Evolutionary conservation across 2,329 filamentous ascomycete genomes (phyloP), one percentile per base, ranked within the genome.

Genomic region (Grosmannia penicillata): DNA sequence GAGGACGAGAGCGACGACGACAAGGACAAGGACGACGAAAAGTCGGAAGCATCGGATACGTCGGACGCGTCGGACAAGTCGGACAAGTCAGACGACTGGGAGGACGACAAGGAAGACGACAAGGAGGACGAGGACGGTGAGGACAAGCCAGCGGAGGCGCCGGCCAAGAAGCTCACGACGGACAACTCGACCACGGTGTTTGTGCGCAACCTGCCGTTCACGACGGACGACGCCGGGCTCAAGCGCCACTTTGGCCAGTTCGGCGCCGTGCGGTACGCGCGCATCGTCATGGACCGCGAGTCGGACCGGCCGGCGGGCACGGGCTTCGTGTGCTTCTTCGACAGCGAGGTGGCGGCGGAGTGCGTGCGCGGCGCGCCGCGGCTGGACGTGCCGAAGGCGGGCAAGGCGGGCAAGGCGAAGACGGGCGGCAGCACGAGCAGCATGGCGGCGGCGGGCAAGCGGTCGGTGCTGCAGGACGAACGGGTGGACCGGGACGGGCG

Each of bases 151-250:
- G 30, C 43, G 28, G 29, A 44, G 10, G 52, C 57, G 7, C 21
- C 32, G 49, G 54, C 59, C 29, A 51, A 57, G 49, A 49, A n/a
- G 42, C 56, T 42, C 50, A 53, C 43, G 51, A 59, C 65, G 14
- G 74, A 82, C 54, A 83, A 84, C 50, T 75, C 74, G 3, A 75
- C 75, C 26, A 95, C 87, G 0, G 59, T 96, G 13, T 98, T 98
- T 60, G 72, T 98, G 49, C 84, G 91, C 47, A 98, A 98, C 53
- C 65, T 98, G 11, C 89, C 93, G 1, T 98, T 93, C 57, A 86
- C 81, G 2, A 78, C 77, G 31, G 82, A 81, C 15, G 87, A 98
- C 50, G 79, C 86, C 37, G 70, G 75, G 35, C 72, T 98, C 32
- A 81, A 87, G 53, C 69, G 78, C 36, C 89, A 95, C 55, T 98